Evolutionary conservation across 768 basidiomycete species (phyloP).

Genomic region (Macrocybe gigantea): DNA sequence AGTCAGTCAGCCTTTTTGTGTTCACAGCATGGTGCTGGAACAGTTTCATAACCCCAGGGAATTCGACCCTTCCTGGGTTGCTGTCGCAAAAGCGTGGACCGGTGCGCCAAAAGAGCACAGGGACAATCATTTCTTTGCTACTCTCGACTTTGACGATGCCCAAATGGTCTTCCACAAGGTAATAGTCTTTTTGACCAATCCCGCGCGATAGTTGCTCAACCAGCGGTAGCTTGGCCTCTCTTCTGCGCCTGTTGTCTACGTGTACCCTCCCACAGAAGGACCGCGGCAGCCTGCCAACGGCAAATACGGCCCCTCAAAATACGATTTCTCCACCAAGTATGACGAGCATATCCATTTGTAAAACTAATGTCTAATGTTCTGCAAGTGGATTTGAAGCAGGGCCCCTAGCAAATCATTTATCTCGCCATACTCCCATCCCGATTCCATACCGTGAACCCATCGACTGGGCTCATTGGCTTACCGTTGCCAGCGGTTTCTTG

Average conservation of each 20-base stretch:
- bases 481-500: conserved; percentile 38
- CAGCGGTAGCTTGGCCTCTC: conserved; percentile 63
- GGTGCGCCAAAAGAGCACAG: conserved; percentile 52
- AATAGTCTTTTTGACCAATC: conserved; percentile 1
- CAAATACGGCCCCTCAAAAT: conserved; percentile 53
- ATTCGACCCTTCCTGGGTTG: conserved; percentile 79
- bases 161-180: conserved; percentile 79
- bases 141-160: conserved; percentile 80
- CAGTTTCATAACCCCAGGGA: conserved; percentile 43
- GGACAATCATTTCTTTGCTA: conserved; percentile 88
- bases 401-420: conserved; percentile 71
- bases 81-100: conserved; percentile 82
- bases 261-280: conserved; percentile 70
- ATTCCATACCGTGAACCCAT: conserved; percentile 82
- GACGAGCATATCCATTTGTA: conserved; percentile 9
- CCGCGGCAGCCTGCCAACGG: conserved; percentile 55
- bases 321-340: conserved; percentile 69
- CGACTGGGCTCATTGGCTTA: conserved; percentile 57
- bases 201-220: neutral
- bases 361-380: neutral
- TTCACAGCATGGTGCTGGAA: neutral
- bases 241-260: conserved; percentile 80
- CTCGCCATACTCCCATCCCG: conserved; percentile 65
- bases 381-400: conserved; percentile 78
- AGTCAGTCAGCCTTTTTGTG: conserved; percentile 40